These are phyloP conservation scores for Phaffia tasmanica DNA, from an alignment of 768 basidiomycete species.

Conservation along the genomic window DNA sequence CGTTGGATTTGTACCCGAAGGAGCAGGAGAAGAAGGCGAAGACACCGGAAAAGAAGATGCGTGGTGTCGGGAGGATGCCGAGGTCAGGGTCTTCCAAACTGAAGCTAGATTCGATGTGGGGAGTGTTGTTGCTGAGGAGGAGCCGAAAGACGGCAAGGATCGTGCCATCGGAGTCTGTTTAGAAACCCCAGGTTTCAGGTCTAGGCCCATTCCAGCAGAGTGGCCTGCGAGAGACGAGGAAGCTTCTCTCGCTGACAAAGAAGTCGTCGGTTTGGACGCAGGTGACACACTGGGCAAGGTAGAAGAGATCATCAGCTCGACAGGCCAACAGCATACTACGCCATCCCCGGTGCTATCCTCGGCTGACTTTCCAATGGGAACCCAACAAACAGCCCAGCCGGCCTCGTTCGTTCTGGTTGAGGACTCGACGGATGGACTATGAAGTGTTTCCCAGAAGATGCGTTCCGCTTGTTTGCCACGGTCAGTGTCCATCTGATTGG, in stretches of 20 bases:
- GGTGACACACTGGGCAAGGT: constrained; percentile 51
- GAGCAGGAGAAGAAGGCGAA: constrained; percentile 35
- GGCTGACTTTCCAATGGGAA: constrained; percentile 34
- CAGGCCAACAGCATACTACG: constrained; percentile 52
- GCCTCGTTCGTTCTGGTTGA: neutral
- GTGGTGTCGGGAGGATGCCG: constrained; percentile 3
- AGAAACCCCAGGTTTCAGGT: neutral
- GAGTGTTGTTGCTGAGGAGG: neutral
- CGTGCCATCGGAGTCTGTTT: neutral
- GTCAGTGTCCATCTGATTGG: constrained; percentile 42
- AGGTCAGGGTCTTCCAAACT: constrained; percentile 12
- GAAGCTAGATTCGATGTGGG: neutral
- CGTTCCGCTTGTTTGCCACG: constrained; percentile 51
- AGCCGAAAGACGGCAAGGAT: neutral
- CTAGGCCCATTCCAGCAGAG: too few species aligned
- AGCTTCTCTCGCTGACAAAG: neutral
- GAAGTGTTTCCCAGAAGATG: constrained; percentile 55
- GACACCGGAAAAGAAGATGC: constrained; percentile 28
- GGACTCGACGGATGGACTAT: constrained; percentile 46
- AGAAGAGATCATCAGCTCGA: constrained; percentile 69
- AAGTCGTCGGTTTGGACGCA: too few species aligned
- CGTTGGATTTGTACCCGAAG: constrained; percentile 41
- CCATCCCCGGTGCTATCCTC: constrained; percentile 43
- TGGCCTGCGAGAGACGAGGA: neutral
- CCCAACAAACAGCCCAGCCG: constrained; percentile 26